phyloP scores from a whole-genome alignment of 306 rosid species.

The Sphenostylis stenocarpa region DNA sequence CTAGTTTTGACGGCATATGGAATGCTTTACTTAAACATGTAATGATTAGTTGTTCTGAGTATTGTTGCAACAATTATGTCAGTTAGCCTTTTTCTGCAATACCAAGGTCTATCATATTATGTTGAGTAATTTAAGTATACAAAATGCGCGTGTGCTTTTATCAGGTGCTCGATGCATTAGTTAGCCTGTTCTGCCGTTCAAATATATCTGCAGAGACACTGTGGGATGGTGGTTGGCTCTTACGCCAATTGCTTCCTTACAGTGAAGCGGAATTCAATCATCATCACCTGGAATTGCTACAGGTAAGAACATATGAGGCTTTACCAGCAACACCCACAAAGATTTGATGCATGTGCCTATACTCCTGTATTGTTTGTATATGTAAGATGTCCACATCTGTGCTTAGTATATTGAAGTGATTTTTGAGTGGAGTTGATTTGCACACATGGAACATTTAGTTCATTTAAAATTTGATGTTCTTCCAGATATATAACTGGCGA shows the following conservation, averaged over 20 bases:
- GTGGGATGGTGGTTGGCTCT: conserved; percentile 99
- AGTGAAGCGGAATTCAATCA: conserved; percentile 75
- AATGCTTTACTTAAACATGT: background rate
- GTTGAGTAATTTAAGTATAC: conserved; percentile 17
- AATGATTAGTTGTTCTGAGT: background rate
- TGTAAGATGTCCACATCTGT: conserved; percentile 13
- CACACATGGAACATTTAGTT: background rate
- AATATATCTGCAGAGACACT: conserved; percentile 85
- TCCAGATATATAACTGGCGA: background rate
- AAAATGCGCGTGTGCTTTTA: conserved; percentile 2
- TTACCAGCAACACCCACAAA: background rate
- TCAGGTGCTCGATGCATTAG: conserved; percentile 88
- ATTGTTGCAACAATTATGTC: background rate
- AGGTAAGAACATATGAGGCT: conserved; percentile 53
- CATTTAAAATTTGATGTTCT: conserved; percentile 3
- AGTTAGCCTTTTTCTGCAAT: background rate
- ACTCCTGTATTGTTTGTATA: conserved; percentile 15
- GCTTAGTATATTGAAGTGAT: conserved; percentile 8
- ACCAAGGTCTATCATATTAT: background rate
- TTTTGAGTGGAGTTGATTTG: conserved; percentile 2
- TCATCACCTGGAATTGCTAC: conserved; percentile 66
- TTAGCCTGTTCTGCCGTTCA: conserved; percentile 80
- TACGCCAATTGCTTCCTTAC: conserved; percentile 91
- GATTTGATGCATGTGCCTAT: conserved; percentile 7
- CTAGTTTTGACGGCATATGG: background rate